These are phyloP conservation scores for Graphium sp. DNA, from an alignment of 2,329 filamentous ascomycete genomes.

Conservation along the genomic window DNA sequence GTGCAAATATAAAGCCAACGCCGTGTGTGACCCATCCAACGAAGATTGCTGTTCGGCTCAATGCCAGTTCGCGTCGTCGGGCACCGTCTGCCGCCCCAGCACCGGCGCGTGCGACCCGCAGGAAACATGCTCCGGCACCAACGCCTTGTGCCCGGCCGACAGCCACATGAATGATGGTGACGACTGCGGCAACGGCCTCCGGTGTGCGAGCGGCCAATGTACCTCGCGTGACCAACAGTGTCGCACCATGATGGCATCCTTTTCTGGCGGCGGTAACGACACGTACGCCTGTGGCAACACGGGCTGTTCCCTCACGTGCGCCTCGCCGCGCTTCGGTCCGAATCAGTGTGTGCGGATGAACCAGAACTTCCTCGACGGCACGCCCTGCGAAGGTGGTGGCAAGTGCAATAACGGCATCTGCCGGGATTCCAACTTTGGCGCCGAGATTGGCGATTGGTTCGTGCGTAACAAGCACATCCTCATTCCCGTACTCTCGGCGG, in stretches of 20 bases:
- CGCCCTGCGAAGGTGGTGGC: constrained; percentile 65
- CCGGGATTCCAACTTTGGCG: constrained; percentile 48
- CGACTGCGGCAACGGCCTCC: constrained; percentile 51
- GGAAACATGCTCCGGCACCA: constrained; percentile 63
- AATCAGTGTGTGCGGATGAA: constrained; percentile 59
- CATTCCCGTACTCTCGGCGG: constrained; percentile 57
- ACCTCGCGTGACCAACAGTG: constrained; percentile 86
- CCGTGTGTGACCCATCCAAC: constrained; percentile 68
- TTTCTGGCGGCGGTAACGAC: constrained; percentile 39
- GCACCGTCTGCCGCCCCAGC: constrained; percentile 63
- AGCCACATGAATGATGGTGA: constrained; percentile 51
- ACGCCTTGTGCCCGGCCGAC: constrained; percentile 60
- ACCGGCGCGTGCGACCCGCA: constrained; percentile 71
- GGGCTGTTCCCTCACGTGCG: constrained; percentile 64
- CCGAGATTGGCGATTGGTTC: constrained; percentile 63
- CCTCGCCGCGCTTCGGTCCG: constrained; percentile 47
- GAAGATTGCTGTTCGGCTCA: constrained; percentile 59
- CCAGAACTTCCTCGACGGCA: constrained; percentile 91
- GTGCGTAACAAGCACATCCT: constrained; percentile 60
- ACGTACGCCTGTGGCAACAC: constrained; percentile 54
- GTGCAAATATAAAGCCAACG: constrained; percentile 62
- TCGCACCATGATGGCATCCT: constrained; percentile 60
- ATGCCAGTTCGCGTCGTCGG: constrained; percentile 51
- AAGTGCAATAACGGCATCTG: constrained; percentile 66
- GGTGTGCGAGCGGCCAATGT: constrained; percentile 85